phyloP scores from a whole-genome alignment of 371 early-diverging fungal species.

The Mortierella sp. region DNA sequence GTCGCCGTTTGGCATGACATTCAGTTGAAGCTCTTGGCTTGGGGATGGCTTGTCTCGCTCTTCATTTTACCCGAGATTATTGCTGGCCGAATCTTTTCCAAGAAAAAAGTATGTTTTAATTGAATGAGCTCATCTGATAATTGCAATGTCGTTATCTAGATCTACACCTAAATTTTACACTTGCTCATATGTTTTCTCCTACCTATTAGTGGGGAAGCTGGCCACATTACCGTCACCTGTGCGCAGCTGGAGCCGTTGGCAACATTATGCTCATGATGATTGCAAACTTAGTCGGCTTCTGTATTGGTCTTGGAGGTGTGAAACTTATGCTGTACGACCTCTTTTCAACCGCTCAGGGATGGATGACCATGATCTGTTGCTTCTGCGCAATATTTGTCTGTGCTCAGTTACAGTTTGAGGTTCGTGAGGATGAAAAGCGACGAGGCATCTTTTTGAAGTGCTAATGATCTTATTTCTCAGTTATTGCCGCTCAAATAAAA shows the following conservation, averaged over 20 bases:
- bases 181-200: not conserved
- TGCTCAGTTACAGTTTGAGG: slow-evolving; percentile 90
- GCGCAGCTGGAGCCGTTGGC: slow-evolving; percentile 84
- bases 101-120: slow-evolving; percentile 59
- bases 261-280: slow-evolving; percentile 95
- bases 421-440: slow-evolving; percentile 78
- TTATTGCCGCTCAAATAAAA: not conserved
- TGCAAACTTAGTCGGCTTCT: slow-evolving; percentile 96
- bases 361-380: slow-evolving; percentile 45
- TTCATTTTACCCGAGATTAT: slow-evolving; percentile 90
- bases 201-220: slow-evolving; percentile 66
- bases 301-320: slow-evolving; percentile 89
- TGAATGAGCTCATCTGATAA: not conserved
- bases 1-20: slow-evolving; percentile 98
- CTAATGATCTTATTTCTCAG: slow-evolving; percentile 13
- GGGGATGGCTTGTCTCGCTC: slow-evolving; percentile 93
- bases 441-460: slow-evolving; percentile 55
- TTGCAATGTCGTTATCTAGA: not conserved
- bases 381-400: slow-evolving; percentile 73
- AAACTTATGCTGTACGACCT: slow-evolving; percentile 65
- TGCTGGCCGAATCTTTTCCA: slow-evolving; percentile 71
- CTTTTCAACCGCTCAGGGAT: slow-evolving; percentile 39
- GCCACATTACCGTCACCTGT: slow-evolving; percentile 83
- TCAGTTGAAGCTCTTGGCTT: slow-evolving; percentile 83
- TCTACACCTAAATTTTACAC: not conserved